Evolutionary conservation across 345 rosid genomes (phyloP), one percentile per base, ranked within the genome.

Genomic region (Crucihimalaya himalaica): DNA sequence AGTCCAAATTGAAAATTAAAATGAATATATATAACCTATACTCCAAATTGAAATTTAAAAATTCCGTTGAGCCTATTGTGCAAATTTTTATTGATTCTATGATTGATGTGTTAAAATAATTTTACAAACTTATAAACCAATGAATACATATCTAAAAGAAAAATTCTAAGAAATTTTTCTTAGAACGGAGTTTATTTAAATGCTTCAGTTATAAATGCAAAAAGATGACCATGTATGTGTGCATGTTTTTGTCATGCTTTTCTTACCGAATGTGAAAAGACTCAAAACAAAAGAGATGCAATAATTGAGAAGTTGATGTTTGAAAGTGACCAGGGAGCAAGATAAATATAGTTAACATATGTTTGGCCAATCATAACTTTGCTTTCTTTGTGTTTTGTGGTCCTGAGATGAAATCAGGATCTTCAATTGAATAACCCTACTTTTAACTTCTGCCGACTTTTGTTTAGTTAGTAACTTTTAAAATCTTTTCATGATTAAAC

Each of bases 231-330:
- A 20, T 20, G 50, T 45, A 47, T 45, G 23, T 34, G 11, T 34
- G 11, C 40, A 18, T 71, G 75, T 59, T 73, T 60, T 4, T 39
- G 53, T 66, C 68, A 59, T 58, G 39, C 78, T 14, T 55, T 55
- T 57, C 32, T 43, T 57, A 37, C 48, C 23, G 16, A 58, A 57
- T 54, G 37, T 55, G 12, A 21, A 40, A 10, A 28, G 31, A 28
- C 31, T 28, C 7, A 28, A 42, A 29, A 29, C 12, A 29, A 28
- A 35, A 65, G 55, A 50, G n/a, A 51, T 18, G 14, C 15, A 23
- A 43, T 57, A 45, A 57, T 56, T 57, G 46, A 34, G 47, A 73
- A 63, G 52, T 56, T 46, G 72, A 63, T 31, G 72, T 32, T 43
- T n/a, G 14, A 66, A 74, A 74, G 60, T 47, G 45, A 47, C 13